These are phyloP conservation scores for Tothia fuscella DNA, from an alignment of 2,329 filamentous ascomycete species.

Conservation along the genomic window DNA sequence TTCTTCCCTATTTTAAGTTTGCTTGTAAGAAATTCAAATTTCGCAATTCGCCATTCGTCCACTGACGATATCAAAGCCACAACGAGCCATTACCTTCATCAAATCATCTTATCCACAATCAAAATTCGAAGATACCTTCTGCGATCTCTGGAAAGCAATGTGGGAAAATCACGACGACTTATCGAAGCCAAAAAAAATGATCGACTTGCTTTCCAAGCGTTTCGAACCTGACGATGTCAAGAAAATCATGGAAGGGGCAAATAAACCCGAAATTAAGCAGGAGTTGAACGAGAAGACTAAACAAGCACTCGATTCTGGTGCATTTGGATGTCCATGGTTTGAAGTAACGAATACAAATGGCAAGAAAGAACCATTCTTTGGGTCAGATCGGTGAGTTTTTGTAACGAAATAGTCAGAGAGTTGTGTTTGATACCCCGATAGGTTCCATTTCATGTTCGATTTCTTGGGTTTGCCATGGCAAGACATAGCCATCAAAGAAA, in stretches of 20 bases:
- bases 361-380: slow-evolving; percentile 58
- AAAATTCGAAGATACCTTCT: slow-evolving; percentile 42
- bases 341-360: slow-evolving; percentile 51
- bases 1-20: slow-evolving; percentile 46
- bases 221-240: slow-evolving; percentile 43
- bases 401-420: background rate
- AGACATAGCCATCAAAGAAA: slow-evolving; percentile 36
- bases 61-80: slow-evolving; percentile 36
- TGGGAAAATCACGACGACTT: slow-evolving; percentile 52
- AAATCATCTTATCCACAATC: slow-evolving; percentile 42
- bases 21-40: slow-evolving; percentile 27
- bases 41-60: slow-evolving; percentile 24
- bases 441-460: slow-evolving; percentile 57
- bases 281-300: slow-evolving; percentile 47
- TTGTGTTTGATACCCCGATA: slow-evolving; percentile 16
- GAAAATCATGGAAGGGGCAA: slow-evolving; percentile 42
- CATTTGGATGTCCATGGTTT: slow-evolving; percentile 69
- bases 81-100: slow-evolving; percentile 55
- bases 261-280: slow-evolving; percentile 39
- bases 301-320: slow-evolving; percentile 50
- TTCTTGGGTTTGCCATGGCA: slow-evolving; percentile 50
- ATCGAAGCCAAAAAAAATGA: slow-evolving; percentile 44
- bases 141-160: slow-evolving; percentile 46
- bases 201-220: slow-evolving; percentile 28
- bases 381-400: slow-evolving; percentile 50